Evolutionary conservation across 2,329 filamentous ascomycete species (phyloP).

Genomic region (Penicillium sp.): DNA sequence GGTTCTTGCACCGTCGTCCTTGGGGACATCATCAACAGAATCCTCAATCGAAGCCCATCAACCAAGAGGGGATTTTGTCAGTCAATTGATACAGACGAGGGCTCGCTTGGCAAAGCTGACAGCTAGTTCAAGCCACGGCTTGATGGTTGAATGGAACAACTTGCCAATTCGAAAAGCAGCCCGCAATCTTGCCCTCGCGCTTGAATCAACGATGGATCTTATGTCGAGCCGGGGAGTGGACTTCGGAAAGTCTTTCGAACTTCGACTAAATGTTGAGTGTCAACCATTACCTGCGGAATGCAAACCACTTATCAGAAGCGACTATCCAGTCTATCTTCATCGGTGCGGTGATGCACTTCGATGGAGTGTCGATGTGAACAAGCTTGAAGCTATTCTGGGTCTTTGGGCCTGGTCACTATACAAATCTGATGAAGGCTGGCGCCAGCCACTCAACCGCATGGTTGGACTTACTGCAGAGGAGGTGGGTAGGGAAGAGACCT

Average conservation of each 20-base stretch:
- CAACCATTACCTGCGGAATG: not conserved
- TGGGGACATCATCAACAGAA: slow-evolving; percentile 5
- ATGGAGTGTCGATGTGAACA: slow-evolving; percentile 28
- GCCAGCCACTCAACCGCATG: slow-evolving; percentile 20
- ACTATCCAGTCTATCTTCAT: slow-evolving; percentile 17
- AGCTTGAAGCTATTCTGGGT: slow-evolving; percentile 37
- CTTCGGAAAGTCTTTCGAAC: slow-evolving; percentile 7
- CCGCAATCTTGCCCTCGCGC: slow-evolving; percentile 21
- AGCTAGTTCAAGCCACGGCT: not conserved
- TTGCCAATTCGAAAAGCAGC: slow-evolving; percentile 31
- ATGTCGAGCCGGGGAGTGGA: slow-evolving; percentile 26
- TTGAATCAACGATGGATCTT: slow-evolving; percentile 33
- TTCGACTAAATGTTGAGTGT: slow-evolving; percentile 25
- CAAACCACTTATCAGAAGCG: slow-evolving; percentile 4
- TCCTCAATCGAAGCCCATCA: no score
- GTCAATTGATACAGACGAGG: slow-evolving; percentile 23
- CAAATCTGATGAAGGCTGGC: slow-evolving; percentile 21
- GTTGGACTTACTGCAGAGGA: slow-evolving; percentile 25
- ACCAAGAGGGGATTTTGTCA: no score
- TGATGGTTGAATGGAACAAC: slow-evolving; percentile 26
- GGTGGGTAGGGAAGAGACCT: slow-evolving; percentile 23
- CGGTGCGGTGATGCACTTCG: slow-evolving; percentile 23
- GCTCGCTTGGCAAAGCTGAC: slow-evolving; percentile 28
- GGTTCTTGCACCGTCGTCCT: slow-evolving; percentile 9
- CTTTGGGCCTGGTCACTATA: slow-evolving; percentile 36